Conservation (phyloP, 345 rosid species). For the Reutealis trisperma region DNA sequence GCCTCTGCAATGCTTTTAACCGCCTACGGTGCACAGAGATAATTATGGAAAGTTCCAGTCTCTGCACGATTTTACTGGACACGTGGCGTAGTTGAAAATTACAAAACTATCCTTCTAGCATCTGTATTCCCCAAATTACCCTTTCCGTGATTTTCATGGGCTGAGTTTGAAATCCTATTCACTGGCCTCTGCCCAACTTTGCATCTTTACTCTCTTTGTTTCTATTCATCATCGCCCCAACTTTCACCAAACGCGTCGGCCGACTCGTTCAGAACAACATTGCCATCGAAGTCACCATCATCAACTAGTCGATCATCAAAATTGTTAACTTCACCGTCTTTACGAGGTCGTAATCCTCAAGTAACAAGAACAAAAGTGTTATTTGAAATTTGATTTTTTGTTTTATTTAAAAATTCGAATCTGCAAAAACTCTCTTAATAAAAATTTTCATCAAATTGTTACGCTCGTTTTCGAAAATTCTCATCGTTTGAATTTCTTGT, state of each 20-base stretch:
- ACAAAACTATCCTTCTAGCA: not conserved
- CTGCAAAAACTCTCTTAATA: not conserved
- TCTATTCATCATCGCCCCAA: not conserved
- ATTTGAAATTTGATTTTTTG: not conserved
- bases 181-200: not conserved
- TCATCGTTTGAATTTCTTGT: not conserved
- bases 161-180: too few relatives aligned
- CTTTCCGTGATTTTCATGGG: not conserved
- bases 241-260: not conserved
- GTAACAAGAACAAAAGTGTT: not conserved
- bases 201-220: not conserved
- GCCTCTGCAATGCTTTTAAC: too few relatives aligned
- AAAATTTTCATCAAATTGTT: not conserved
- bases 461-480: not conserved
- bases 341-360: not conserved
- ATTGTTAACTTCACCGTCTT: not conserved
- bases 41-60: not conserved
- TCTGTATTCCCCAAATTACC: not conserved
- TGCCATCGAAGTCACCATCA: not conserved
- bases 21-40: too few relatives aligned
- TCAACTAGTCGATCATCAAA: not conserved
- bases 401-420: not conserved
- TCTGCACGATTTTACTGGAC: not conserved
- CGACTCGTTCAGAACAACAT: not conserved
- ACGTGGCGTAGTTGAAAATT: not conserved